Percentiles rank a stretch among this genome's conserved stretches.
Evolutionary conservation across 352 stramenopile species (phyloP).

Genomic region (Phytophthora citricola): DNA sequence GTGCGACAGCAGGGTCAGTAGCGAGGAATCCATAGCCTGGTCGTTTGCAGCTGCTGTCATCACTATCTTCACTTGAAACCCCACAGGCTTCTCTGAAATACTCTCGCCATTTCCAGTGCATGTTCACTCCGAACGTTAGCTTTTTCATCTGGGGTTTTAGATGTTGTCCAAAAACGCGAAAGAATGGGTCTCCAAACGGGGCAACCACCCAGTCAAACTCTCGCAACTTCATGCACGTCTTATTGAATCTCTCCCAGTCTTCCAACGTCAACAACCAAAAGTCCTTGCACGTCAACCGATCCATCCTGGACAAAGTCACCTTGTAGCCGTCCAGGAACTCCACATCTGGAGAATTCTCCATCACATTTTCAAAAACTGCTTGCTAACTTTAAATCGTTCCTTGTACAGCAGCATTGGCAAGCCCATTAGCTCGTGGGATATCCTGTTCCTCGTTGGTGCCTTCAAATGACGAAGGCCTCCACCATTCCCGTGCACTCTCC

Average conservation of each 20-base stretch:
- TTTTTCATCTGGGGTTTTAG: constrained; percentile 34
- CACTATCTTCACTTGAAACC: constrained; percentile 11
- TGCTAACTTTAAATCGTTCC: constrained; percentile 8
- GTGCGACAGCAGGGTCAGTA: constrained; percentile 20
- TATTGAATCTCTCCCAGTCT: constrained; percentile 39
- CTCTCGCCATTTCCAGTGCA: constrained; percentile 41
- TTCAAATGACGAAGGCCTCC: constrained; percentile 37
- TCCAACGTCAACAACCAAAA: constrained; percentile 24
- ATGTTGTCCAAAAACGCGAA: constrained; percentile 41
- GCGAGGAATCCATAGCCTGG: constrained; percentile 27
- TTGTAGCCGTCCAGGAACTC: constrained; percentile 43
- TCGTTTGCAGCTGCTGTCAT: background rate
- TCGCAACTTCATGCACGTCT: constrained; percentile 27
- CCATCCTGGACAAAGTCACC: constrained; percentile 19
- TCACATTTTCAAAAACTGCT: constrained; percentile 39
- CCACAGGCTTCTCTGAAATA: constrained; percentile 35
- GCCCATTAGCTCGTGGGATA: background rate
- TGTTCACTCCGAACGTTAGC: constrained; percentile 41
- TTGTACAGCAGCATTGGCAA: background rate
- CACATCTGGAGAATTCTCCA: constrained; percentile 27
- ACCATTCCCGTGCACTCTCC: constrained; percentile 13
- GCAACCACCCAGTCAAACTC: constrained; percentile 46
- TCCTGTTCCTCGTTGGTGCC: constrained; percentile 10
- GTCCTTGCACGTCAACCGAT: constrained; percentile 27
- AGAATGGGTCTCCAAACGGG: constrained; percentile 42